Evolutionary conservation across 2,329 filamentous ascomycete genomes (phyloP).

Genomic region (Epichloe bromicola): DNA sequence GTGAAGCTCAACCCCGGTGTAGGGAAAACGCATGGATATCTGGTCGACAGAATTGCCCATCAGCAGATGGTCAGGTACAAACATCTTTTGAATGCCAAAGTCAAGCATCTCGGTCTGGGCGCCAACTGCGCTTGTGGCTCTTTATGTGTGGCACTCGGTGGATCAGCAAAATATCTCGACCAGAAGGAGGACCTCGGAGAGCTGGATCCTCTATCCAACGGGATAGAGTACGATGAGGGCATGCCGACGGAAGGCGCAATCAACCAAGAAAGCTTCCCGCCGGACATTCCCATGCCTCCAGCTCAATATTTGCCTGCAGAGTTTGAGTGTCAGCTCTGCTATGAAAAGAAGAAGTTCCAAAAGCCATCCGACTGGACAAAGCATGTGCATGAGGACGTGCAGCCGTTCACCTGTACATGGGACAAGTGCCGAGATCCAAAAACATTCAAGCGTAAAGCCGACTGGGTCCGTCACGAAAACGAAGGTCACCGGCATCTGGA

Average conservation of each 20-base stretch:
- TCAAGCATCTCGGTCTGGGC: constrained; percentile 55
- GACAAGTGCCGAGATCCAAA: constrained; percentile 71
- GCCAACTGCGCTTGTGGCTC: constrained; percentile 46
- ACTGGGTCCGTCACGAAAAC: constrained; percentile 91
- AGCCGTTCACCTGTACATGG: constrained; percentile 89
- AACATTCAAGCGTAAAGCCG: constrained; percentile 88
- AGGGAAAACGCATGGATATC: constrained; percentile 37
- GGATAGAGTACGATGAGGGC: constrained; percentile 44
- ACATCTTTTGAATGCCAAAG: constrained; percentile 53
- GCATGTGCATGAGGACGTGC: constrained; percentile 86
- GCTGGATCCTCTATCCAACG: constrained; percentile 40
- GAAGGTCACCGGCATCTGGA: constrained; percentile 82
- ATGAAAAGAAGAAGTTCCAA: constrained; percentile 68
- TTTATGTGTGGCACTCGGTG: constrained; percentile 55
- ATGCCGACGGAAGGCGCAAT: constrained; percentile 57
- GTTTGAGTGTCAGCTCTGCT: constrained; percentile 84
- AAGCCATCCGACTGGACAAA: constrained; percentile 97
- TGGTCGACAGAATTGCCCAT: constrained; percentile 70
- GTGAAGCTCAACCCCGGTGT: constrained; percentile 62
- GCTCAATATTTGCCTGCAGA: constrained; percentile 66
- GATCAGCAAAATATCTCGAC: constrained; percentile 49
- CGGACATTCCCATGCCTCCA: constrained; percentile 70
- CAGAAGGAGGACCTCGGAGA: constrained; percentile 46
- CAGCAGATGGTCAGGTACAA: constrained; percentile 75
- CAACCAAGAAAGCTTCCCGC: constrained; percentile 61